Base-by-base conservation (phyloP, 805 yeast species). In the Torulaspora franciscae region DNA sequence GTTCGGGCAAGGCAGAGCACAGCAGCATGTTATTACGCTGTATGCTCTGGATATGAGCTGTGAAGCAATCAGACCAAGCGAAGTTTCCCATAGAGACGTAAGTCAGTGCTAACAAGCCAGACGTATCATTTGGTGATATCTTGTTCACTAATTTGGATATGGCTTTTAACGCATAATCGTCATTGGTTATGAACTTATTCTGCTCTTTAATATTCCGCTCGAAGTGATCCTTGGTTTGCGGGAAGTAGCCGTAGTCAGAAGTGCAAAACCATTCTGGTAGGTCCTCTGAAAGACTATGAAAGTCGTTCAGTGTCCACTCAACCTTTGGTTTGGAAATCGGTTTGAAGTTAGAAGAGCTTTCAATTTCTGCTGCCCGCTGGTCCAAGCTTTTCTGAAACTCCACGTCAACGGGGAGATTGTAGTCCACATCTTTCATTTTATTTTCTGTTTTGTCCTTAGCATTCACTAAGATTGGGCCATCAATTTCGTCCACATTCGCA, bases 181-280 rank as follows among this genome's bases (percentile, higher is more conserved):
- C 40, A 42, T 62, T 57, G 9, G 14, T 32, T 1, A 51, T 6
- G 39, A 60, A 58, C 23, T 32, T 34, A 1, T 30, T 35, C 7
- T 52, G 41, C 11, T 53, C 46, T 1, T 15, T 23, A 1, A 39
- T 45, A 4, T 28, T 42, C 19, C 52, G 46, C 7, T 48, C 49
- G 39, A 61, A 60, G 25, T 51, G 43, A 11, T 42, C 25, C 26
- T 50, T 48, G 1, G 50, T 32, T 22, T 39, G 50, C 3, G 50
- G 47, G 4, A 64, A 45, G 15, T 47, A 39, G 3, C 32, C 29
- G 36, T 53, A 61, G 43, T 69, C 73, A 3, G 61, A 51, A 1
- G 56, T 32, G 2, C 67, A 55, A 50, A 74, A 76, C 80, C 80
- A 76, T 29, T 73, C 71, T 7, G 69, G 66, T 11, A 76, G 40